These are phyloP conservation scores for Rubia yunnanensis DNA, from an alignment of 257 asterid genomes.

Conservation along the genomic window DNA sequence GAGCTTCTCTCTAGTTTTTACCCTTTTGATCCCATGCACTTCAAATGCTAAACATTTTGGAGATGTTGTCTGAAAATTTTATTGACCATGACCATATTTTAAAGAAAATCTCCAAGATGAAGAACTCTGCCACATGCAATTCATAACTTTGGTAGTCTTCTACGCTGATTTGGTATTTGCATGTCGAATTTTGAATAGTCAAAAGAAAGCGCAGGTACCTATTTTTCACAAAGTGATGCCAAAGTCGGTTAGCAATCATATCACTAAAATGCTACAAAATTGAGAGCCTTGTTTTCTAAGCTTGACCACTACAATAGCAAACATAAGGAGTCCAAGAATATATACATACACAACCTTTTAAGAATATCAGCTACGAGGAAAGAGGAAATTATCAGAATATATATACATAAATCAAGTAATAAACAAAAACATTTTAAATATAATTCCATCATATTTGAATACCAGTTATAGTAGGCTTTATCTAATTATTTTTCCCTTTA, in stretches of 20 bases:
- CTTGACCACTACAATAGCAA: neutral
- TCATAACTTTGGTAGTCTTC: neutral
- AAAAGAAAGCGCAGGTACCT: constrained; percentile 65
- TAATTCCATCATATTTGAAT: no score
- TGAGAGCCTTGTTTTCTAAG: neutral
- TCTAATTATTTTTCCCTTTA: no score
- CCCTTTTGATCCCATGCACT: neutral
- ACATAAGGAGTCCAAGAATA: neutral
- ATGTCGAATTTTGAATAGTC: constrained; percentile 18
- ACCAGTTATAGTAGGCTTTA: no score
- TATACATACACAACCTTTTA: no score
- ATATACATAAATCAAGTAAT: no score
- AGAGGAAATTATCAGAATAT: no score
- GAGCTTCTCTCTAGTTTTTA: neutral
- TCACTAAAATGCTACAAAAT: neutral
- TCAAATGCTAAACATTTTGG: neutral
- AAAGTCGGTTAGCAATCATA: constrained; percentile 8
- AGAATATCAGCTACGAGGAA: no score
- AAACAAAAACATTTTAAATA: no score
- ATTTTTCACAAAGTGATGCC: neutral
- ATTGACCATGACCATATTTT: no score
- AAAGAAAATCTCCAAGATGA: neutral
- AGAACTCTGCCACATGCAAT: neutral
- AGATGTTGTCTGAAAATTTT: neutral
- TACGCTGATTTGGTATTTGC: neutral